Evolutionary conservation across 202 grass and related monocot species (phyloP), one percentile per base, ranked within the genome.

Genomic region (Setaria italica): DNA sequence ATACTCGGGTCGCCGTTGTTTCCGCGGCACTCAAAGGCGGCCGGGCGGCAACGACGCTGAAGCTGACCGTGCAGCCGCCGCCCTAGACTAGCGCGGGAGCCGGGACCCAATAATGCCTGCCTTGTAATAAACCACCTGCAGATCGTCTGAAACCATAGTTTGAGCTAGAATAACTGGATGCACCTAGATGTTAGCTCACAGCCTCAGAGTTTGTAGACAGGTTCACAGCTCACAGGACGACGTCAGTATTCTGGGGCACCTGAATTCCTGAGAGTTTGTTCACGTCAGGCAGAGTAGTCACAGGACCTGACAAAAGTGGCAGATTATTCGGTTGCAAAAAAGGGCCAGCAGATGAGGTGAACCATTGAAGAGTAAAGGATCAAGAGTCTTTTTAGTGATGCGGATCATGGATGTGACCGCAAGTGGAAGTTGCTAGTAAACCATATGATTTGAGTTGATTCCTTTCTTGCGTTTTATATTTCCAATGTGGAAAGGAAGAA

Each of bases 11-110:
- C 21, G 21, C 14, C 29, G 41, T 79, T 87, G 89, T 87, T 90
- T 87, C 89, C 37, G 80, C 42, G 41, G 75, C 74, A 84, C 84
- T 90, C 89, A 90, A 87, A 90, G 84, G 89, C n/a, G 29, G 20
- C 9, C 37, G 25, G 25, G 25, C 25, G 1, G 60, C 72, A 78
- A 59, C 83, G 51, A 78, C 83, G 89, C 51, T 87, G 89, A 90
- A 80, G 35, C 69, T 62, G 80, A 87, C 80, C 20, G 2, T 79
- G 80, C 88, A 90, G 67, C 84, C 32, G 88, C 83, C 39, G 49
- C 65, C 65, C 13, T 30, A 11, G 63, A 25, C 77, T 16, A 63
- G 6, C 12, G 34, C 1, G 35, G 7, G 6, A 19, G 64, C 10
- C 30, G 16, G 34, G 55, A 77, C 6, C 55, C 37, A 46, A 78